Evolutionary conservation across 2,329 filamentous ascomycete species (phyloP).

Genomic region (Diaporthe sp.): DNA sequence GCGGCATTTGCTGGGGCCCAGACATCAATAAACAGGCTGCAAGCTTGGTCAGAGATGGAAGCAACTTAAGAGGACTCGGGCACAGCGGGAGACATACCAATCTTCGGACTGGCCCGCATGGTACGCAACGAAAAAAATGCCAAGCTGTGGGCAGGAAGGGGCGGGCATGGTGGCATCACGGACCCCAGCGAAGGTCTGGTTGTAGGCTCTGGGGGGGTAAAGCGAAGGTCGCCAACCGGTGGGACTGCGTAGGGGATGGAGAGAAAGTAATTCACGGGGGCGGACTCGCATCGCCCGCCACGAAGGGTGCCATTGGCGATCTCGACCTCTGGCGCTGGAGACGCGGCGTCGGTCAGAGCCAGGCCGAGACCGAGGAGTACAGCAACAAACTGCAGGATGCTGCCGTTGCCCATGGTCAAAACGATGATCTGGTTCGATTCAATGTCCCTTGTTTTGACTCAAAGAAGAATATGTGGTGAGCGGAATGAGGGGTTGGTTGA

Average conservation of each 20-base stretch:
- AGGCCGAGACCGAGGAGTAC: not conserved
- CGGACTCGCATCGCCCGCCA: not conserved
- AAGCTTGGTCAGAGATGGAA: not conserved
- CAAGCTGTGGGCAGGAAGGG: conserved; percentile 3
- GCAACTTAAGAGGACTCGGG: not conserved
- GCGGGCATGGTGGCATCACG: conserved; percentile 1
- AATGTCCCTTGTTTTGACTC: not conserved
- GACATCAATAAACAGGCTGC: not conserved
- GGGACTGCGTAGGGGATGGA: conserved; percentile 60
- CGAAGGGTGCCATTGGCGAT: conserved; percentile 1
- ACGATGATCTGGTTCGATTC: not conserved
- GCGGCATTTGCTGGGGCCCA: not conserved
- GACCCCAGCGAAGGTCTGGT: not conserved
- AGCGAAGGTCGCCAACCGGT: conserved; percentile 57
- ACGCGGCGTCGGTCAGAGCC: not conserved
- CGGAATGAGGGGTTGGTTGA: not conserved
- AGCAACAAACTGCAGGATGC: not conserved
- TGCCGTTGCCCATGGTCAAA: not conserved
- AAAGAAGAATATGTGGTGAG: not conserved
- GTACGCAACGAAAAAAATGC: not conserved
- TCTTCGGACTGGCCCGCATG: not conserved
- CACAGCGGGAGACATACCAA: not conserved
- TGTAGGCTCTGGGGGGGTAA: conserved; percentile 46
- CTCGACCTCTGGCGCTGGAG: not conserved
- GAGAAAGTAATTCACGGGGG: conserved; percentile 52